Base-by-base conservation (phyloP, 768 basidiomycete genomes). In the Mycena latifolia region DNA sequence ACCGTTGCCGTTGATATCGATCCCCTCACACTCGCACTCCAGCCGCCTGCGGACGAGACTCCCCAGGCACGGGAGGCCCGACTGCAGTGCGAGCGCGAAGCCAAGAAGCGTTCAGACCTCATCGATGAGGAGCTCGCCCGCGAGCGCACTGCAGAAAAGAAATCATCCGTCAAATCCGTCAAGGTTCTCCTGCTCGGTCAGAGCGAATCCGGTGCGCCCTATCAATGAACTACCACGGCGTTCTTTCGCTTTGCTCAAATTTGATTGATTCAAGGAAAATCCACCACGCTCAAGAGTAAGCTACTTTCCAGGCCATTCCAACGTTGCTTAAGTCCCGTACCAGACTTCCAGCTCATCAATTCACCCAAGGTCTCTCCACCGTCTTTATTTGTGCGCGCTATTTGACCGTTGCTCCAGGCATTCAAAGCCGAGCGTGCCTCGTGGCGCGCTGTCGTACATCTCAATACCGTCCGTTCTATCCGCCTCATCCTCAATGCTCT, bases 281-380 rank as follows among this genome's bases (percentile, higher is more conserved):
- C 85, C 4, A 88, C 87, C 2, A 87, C 88, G 2, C 80, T 88
- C 48, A 85, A 88, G 70, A 87, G 86, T 86, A 74, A 63, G 84
- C 79, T 14, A 1, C 22, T 18, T 18, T 46, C 15, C 6, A 12
- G 24, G 7, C 20, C 7, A 25, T 18, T 24, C 11, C 15, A 24
- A 2, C 22, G 1, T 14, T 25, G 14, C 56, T 57, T 17, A 57
- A 31, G 27, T 35, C 47, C 41, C 20, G 27, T 41, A 12, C 46
- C 25, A 81, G 80, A 82, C 63, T 82, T 82, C 63, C 81, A 82
- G 67, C 75, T 82, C 22, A 79, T 82, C 72, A 80, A 81, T 48
- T 78, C 79, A 8, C 77, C 80, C 28, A 82, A 79, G 74, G 79
- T 79, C 20, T 41, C 71, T 8, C n/a, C n/a, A 25, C 22, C 22